Evolutionary conservation across 176 grass and related monocot species (phyloP).

Genomic region (Dactylis glomerata): DNA sequence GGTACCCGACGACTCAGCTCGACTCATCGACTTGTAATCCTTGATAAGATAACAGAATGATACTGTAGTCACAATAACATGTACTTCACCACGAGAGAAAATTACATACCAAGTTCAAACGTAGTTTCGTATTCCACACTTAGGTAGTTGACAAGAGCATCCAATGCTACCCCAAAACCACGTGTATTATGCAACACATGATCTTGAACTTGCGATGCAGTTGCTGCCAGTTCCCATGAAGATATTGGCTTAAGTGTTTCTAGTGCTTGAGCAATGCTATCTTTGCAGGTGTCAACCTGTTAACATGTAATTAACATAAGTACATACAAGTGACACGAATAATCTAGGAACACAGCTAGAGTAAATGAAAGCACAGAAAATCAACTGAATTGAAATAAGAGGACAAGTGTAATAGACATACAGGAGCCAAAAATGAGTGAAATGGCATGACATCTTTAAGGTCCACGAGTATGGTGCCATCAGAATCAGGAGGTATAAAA

Average conservation of each 20-base stretch:
- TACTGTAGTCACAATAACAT: constrained; percentile 22
- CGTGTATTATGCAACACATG: constrained; percentile 56
- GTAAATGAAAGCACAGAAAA: not conserved
- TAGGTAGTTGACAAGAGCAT: constrained; percentile 73
- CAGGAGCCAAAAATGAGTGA: constrained; percentile 84
- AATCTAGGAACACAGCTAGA: not conserved
- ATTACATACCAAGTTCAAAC: constrained; percentile 72
- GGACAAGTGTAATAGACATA: constrained; percentile 43
- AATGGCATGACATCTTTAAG: constrained; percentile 94
- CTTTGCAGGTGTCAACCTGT: constrained; percentile 85
- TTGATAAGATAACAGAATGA: constrained; percentile 23
- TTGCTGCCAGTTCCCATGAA: constrained; percentile 72
- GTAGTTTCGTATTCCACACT: constrained; percentile 70
- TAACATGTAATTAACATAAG: constrained; percentile 31
- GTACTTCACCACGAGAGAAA: constrained; percentile 33
- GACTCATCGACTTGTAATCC: too few relatives aligned
- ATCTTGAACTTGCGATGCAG: constrained; percentile 54
- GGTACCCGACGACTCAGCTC: too few relatives aligned
- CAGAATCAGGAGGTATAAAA: constrained; percentile 68
- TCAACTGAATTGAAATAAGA: constrained; percentile 4
- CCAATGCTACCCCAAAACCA: constrained; percentile 78
- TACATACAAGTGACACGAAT: constrained; percentile 21
- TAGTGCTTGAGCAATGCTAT: constrained; percentile 68
- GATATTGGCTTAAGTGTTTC: constrained; percentile 74
- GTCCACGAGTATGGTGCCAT: constrained; percentile 46